A percentile compares a stretch with the other conserved stretches of the same genome.
Evolutionary conservation across 257 asterid species (phyloP).

Genomic region (Salvia rosmarinus): DNA sequence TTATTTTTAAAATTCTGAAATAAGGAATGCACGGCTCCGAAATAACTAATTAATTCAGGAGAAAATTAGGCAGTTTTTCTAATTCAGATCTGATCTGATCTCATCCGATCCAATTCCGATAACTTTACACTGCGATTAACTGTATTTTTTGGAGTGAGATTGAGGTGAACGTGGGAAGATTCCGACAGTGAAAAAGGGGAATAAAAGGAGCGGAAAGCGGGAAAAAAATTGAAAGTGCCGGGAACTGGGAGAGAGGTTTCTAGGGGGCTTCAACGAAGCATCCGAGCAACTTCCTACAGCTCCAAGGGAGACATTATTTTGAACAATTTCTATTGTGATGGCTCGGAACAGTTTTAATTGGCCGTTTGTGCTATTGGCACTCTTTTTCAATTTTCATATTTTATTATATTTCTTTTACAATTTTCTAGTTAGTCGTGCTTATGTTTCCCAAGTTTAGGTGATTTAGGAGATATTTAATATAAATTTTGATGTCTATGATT

Average conservation of each 20-base stretch:
- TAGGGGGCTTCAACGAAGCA: slow-evolving; percentile 39
- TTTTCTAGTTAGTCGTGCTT: too few species aligned
- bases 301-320: not conserved
- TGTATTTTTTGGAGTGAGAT: slow-evolving; percentile 17
- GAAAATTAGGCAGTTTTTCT: not conserved
- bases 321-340: slow-evolving; percentile 39
- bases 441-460: too few species aligned
- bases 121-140: slow-evolving; percentile 11
- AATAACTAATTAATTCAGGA: slow-evolving; percentile 36
- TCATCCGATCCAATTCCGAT: slow-evolving; percentile 47
- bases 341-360: slow-evolving; percentile 4
- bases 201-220: slow-evolving; percentile 35
- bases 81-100: slow-evolving; percentile 62
- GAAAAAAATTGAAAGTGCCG: slow-evolving; percentile 67
- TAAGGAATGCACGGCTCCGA: slow-evolving; percentile 24
- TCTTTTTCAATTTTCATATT: not conserved
- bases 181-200: slow-evolving; percentile 42
- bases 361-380: slow-evolving; percentile 28
- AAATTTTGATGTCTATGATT: too few species aligned
- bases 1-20: not conserved
- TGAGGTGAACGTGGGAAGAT: slow-evolving; percentile 39
- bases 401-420: too few species aligned
- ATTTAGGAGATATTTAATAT: too few species aligned
- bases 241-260: slow-evolving; percentile 51
- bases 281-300: slow-evolving; percentile 40